These are phyloP conservation scores for Pulveroboletus sp. DNA, from an alignment of 768 basidiomycete genomes.

Conservation along the genomic window DNA sequence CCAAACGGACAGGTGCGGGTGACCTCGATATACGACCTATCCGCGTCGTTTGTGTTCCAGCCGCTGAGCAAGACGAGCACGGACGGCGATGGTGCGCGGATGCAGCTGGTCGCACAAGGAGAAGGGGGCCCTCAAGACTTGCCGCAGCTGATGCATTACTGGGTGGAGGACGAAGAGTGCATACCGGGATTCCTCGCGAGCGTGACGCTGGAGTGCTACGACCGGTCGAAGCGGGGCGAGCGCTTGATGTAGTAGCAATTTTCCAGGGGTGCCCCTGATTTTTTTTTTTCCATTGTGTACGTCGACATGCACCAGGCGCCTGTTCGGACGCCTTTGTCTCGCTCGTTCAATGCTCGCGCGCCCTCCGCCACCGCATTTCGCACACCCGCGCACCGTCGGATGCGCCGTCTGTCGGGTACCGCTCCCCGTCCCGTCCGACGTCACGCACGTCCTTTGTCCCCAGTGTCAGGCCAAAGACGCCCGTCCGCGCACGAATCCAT, in stretches of 20 bases:
- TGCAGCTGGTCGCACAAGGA: conserved; percentile 73
- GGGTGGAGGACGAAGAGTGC: conserved; percentile 83
- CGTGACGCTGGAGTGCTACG: conserved; percentile 84
- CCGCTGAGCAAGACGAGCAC: conserved; percentile 41
- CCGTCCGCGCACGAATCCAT: neutral
- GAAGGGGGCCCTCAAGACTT: conserved; percentile 74
- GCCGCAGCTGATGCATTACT: conserved; percentile 73
- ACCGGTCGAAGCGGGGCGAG: conserved; percentile 53
- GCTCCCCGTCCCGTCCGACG: neutral
- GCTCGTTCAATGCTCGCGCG: no score
- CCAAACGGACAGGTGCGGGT: conserved; percentile 87
- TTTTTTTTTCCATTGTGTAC: neutral
- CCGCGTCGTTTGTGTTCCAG: conserved; percentile 84
- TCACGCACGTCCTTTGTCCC: conserved; percentile 8
- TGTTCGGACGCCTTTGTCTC: no score
- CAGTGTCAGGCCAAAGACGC: conserved; percentile 7
- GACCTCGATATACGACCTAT: conserved; percentile 86
- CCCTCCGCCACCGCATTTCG: no score
- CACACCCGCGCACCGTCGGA: neutral
- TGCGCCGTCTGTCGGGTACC: conserved; percentile 8
- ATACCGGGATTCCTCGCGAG: conserved; percentile 88
- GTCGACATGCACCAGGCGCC: no score
- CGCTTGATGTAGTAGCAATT: neutral
- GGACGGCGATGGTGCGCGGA: conserved; percentile 43
- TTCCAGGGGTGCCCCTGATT: no score